These are phyloP conservation scores for Komagataea norvegica DNA, from an alignment of 1,139 yeast genomes.

Conservation along the genomic window DNA sequence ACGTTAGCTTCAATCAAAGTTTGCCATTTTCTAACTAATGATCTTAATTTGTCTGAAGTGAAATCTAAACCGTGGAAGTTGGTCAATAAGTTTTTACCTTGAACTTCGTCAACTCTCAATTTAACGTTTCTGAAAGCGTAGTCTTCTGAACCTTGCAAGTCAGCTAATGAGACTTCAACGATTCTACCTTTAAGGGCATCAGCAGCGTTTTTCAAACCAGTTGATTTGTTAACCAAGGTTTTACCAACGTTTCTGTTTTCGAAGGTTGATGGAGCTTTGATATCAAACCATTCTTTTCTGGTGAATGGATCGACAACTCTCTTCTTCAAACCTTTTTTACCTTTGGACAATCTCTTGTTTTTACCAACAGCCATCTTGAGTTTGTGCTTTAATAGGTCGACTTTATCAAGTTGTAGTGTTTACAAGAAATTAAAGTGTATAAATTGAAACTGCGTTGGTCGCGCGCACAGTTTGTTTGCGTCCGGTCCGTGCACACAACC, in stretches of 20 bases:
- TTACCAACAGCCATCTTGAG: constrained; percentile 84
- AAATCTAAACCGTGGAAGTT: constrained; percentile 94
- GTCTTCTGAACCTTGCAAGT: constrained; percentile 89
- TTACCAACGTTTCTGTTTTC: constrained; percentile 93
- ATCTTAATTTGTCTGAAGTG: constrained; percentile 86
- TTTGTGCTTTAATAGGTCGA: constrained; percentile 13
- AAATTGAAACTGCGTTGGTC: constrained; percentile 6
- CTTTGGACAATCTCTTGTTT: constrained; percentile 94
- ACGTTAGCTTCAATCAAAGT: constrained; percentile 87
- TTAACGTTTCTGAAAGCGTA: constrained; percentile 86
- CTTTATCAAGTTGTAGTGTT: neutral
- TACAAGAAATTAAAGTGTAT: constrained; percentile 7
- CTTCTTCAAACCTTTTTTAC: constrained; percentile 95
- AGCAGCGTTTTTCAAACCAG: constrained; percentile 90
- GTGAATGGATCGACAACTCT: constrained; percentile 93
- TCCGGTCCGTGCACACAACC: constrained; percentile 11
- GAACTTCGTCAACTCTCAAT: constrained; percentile 90
- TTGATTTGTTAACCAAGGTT: constrained; percentile 89
- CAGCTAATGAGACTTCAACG: constrained; percentile 82
- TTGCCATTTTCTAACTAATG: constrained; percentile 93
- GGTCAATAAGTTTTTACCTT: constrained; percentile 88
- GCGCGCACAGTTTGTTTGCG: constrained; percentile 9
- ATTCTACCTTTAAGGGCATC: constrained; percentile 91
- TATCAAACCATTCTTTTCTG: constrained; percentile 92
- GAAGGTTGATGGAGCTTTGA: constrained; percentile 93